Percentiles rank a stretch among this genome's conserved stretches.
Conservation (phyloP, 2,329 filamentous ascomycete genomes). For the Diaporthe citriasiana region DNA sequence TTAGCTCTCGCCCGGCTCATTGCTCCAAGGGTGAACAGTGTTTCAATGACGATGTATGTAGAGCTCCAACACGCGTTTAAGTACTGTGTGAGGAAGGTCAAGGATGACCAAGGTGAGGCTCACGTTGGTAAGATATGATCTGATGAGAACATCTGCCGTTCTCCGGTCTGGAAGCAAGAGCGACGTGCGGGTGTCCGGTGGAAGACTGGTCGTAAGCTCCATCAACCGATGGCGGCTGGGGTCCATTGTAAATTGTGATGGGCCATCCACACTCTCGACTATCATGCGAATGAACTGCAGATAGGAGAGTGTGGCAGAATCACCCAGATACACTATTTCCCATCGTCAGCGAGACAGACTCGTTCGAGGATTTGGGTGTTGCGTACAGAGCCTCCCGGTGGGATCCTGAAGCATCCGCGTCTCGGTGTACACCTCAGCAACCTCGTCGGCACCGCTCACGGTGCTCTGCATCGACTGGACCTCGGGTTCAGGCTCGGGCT, state of each 20-base stretch:
- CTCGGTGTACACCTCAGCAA: constrained; percentile 67
- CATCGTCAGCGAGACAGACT: constrained; percentile 39
- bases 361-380: not conserved
- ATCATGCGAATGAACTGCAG: constrained; percentile 72
- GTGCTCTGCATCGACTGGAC: constrained; percentile 55
- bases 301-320: constrained; percentile 73
- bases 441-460: constrained; percentile 65
- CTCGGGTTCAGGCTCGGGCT: constrained; percentile 50
- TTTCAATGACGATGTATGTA: not conserved
- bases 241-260: constrained; percentile 70
- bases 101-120: constrained; percentile 44
- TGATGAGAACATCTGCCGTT: constrained; percentile 67
- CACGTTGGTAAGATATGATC: constrained; percentile 74
- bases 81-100: not conserved
- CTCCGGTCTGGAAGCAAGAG: constrained; percentile 68
- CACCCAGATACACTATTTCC: constrained; percentile 70
- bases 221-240: constrained; percentile 69
- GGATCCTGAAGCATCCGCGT: constrained; percentile 72
- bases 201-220: constrained; percentile 65
- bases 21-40: not conserved
- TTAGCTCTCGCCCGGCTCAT: constrained; percentile 3
- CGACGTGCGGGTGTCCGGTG: constrained; percentile 60
- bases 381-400: constrained; percentile 69
- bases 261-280: constrained; percentile 67
- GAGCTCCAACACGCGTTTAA: too few relatives aligned